Conservation (phyloP, 2,329 filamentous ascomycete species). For the Ceratocystis diversiconidia region DNA sequence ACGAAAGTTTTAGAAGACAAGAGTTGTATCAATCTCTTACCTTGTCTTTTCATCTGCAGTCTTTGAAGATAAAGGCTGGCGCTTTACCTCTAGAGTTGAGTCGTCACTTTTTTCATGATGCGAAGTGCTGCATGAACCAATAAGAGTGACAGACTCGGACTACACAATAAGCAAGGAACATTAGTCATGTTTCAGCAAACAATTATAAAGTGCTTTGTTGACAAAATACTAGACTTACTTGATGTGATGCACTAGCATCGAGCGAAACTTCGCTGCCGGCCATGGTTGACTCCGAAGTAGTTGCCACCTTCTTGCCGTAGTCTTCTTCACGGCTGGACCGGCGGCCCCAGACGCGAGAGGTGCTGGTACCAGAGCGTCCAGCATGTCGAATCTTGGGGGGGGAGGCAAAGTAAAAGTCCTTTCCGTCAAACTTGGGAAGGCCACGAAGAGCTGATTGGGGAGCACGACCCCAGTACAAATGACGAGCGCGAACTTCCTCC, state of each 20-base stretch:
- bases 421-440: conserved; percentile 50
- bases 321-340: conserved; percentile 12
- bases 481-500: conserved; percentile 44
- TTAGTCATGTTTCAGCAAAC: neutral
- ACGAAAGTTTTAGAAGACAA: neutral
- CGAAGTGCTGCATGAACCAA: conserved; percentile 11
- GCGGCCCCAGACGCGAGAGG: conserved; percentile 11
- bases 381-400: conserved; percentile 29
- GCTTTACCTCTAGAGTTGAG: conserved; percentile 15
- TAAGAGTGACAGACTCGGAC: conserved; percentile 6
- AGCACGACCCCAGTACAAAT: conserved; percentile 46
- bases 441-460: conserved; percentile 36
- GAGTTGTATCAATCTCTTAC: neutral
- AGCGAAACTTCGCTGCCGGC: conserved; percentile 13
- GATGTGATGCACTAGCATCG: conserved; percentile 12
- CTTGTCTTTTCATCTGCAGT: conserved; percentile 8
- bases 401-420: conserved; percentile 47
- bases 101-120: conserved; percentile 11
- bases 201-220: neutral
- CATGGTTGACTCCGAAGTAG: conserved; percentile 9
- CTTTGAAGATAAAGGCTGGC: conserved; percentile 11
- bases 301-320: conserved; percentile 10
- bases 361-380: conserved; percentile 3
- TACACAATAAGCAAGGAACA: neutral
- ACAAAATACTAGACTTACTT: conserved; percentile 3